Evolutionary conservation across 2,329 filamentous ascomycete species (phyloP), one percentile per base, ranked within the genome.

Genomic region (Ophiostoma piceae): DNA sequence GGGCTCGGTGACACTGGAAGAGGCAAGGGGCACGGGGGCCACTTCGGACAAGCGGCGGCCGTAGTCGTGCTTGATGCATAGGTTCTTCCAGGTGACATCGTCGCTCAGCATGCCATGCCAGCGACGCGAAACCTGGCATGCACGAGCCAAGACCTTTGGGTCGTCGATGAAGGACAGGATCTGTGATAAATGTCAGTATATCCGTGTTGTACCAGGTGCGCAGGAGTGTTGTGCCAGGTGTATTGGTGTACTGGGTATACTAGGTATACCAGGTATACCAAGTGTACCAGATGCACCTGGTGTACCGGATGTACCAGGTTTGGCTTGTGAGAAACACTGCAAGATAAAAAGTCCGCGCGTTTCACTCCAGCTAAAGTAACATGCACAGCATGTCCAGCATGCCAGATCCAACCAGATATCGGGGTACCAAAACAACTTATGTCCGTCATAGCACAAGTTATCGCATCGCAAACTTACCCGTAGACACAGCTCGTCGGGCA

Each of bases 81-180:
- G 85, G 72, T 95, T 92, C 82, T 97, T 97, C 95, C 95, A 99
- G 0, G 95, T 96, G 80, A 97, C 94, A 79, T 99, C 95, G 78
- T 99, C 95, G 77, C 91, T 94, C 67, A 99, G 84, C 8, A 99
- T 84, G 79, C 97, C 94, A 73, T 92, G 87, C 95, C 95, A 99
- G 78, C 94, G 87, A 73, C 89, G 89, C 69, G 95, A 99, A n/a
- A 99, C 95, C 78, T 98, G 94, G 5, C 94, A 97, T 68, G 95
- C 92, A 77, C 95, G 87, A 54, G 94, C 94, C 66, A 99, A 84
- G 2, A 96, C 96, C 78, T 94, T 95, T 1, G 95, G 94, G 77
- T 99, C 95, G 76, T 99, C 95, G 76, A 99, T 94, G 78, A 96
- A 99, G 62, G 94, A 96, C 67, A 99, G 84, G 73, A 99, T 92